These are phyloP conservation scores for Poa pratensis DNA, from an alignment of 176 grass and related monocot species.

Conservation along the genomic window DNA sequence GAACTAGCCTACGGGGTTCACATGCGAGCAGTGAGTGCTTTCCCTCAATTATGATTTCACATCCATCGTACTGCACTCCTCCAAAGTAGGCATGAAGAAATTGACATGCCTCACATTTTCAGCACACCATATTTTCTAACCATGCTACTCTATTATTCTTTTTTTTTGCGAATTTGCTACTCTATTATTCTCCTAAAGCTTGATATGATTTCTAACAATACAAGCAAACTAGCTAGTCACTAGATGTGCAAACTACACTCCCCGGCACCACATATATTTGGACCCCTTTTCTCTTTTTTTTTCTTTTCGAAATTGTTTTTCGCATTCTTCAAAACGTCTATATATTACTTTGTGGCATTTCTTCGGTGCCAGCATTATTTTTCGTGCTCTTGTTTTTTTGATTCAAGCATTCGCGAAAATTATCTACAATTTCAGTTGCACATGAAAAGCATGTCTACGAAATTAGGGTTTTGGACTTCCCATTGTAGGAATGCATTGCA, in stretches of 20 bases:
- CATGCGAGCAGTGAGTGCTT: slow-evolving; percentile 2
- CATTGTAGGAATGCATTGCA: neutral
- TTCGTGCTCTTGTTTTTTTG: too few species aligned
- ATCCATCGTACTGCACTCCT: too few species aligned
- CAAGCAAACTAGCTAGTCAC: neutral
- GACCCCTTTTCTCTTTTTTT: neutral
- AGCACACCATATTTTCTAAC: neutral
- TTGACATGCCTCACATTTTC: neutral
- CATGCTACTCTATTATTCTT: neutral
- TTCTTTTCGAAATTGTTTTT: neutral
- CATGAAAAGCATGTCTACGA: neutral
- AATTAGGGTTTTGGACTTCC: neutral
- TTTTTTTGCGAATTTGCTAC: too few species aligned
- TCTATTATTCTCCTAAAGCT: neutral
- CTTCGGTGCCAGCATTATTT: neutral
- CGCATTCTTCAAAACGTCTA: neutral
- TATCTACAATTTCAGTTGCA: neutral
- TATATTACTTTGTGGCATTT: neutral
- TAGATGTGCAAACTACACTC: neutral
- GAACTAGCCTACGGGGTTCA: neutral
- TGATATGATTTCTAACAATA: neutral
- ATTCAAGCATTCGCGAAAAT: neutral
- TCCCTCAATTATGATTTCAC: neutral
- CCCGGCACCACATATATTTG: neutral
- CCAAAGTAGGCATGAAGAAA: neutral